These are phyloP conservation scores for Rhododendron molle DNA, from an alignment of 148 eudicot genomes.

Conservation along the genomic window DNA sequence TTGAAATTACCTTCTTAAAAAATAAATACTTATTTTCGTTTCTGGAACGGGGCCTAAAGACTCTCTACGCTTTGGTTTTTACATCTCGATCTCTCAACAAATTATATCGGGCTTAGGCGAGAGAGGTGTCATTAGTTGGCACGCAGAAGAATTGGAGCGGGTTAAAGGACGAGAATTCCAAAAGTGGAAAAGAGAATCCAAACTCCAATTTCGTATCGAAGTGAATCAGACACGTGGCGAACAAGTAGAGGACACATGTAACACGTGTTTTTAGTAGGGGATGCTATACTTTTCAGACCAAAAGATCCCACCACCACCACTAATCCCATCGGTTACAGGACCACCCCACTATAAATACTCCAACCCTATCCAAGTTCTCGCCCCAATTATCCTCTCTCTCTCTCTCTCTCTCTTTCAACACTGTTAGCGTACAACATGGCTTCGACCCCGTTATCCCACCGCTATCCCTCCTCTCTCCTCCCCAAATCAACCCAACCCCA, in stretches of 20 bases:
- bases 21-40: too few species aligned
- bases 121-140: too few species aligned
- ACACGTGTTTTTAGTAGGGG: neutral
- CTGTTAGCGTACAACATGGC: neutral
- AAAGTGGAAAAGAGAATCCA: too few species aligned
- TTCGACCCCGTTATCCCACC: neutral
- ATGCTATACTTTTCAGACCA: neutral
- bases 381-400: neutral
- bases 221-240: neutral
- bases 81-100: too few species aligned
- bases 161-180: too few species aligned
- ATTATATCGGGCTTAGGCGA: too few species aligned
- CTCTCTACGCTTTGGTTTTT: too few species aligned
- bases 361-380: neutral
- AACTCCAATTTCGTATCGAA: too few species aligned
- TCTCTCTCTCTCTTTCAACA: neutral
- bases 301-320: neutral
- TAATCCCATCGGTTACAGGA: neutral
- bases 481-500: constrained; percentile 14
- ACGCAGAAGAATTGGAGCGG: too few species aligned
- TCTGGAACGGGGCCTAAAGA: too few species aligned
- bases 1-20: too few species aligned
- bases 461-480: constrained; percentile 15
- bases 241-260: neutral
- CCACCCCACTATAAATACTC: neutral